Percentiles rank a stretch among this genome's conserved stretches.
phyloP scores from a whole-genome alignment of 331 rosid genomes.

The Spiraea crenata region DNA sequence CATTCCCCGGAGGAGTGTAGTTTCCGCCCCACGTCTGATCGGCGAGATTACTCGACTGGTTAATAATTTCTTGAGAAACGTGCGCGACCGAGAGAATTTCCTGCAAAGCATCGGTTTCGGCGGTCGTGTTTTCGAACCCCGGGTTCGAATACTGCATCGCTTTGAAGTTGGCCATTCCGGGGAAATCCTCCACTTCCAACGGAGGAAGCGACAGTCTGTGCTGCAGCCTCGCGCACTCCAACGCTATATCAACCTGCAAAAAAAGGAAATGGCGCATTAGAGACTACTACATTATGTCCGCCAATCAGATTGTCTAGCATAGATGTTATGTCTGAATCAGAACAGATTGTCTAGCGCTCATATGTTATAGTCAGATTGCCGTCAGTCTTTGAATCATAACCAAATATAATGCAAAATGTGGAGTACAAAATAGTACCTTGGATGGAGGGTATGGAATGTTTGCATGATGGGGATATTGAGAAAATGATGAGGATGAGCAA shows the following conservation, averaged over 20 bases:
- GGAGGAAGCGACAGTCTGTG: constrained; percentile 82
- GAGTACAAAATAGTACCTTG: no score
- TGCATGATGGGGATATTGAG: constrained; percentile 47
- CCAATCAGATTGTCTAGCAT: not conserved
- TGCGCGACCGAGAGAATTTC: constrained; percentile 94
- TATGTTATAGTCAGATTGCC: not conserved
- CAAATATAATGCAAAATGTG: no score
- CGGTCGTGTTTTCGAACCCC: constrained; percentile 34
- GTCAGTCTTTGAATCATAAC: no score
- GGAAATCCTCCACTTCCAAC: constrained; percentile 65
- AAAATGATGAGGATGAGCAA: constrained; percentile 32
- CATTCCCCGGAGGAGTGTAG: constrained; percentile 38
- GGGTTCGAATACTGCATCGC: constrained; percentile 36
- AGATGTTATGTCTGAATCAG: no score
- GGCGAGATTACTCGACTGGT: constrained; percentile 45
- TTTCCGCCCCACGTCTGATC: constrained; percentile 38
- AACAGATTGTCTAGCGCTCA: not conserved
- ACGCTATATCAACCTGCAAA: constrained; percentile 79
- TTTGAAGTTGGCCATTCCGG: constrained; percentile 49
- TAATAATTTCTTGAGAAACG: constrained; percentile 68
- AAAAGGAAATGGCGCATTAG: not conserved
- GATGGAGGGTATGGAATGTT: constrained; percentile 67
- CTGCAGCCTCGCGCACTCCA: constrained; percentile 96
- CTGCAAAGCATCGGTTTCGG: constrained; percentile 71
- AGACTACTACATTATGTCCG: no score